Evolutionary conservation across 2,329 filamentous ascomycete species (phyloP), one percentile per base, ranked within the genome.

Genomic region (Chaetothyriales sp.): DNA sequence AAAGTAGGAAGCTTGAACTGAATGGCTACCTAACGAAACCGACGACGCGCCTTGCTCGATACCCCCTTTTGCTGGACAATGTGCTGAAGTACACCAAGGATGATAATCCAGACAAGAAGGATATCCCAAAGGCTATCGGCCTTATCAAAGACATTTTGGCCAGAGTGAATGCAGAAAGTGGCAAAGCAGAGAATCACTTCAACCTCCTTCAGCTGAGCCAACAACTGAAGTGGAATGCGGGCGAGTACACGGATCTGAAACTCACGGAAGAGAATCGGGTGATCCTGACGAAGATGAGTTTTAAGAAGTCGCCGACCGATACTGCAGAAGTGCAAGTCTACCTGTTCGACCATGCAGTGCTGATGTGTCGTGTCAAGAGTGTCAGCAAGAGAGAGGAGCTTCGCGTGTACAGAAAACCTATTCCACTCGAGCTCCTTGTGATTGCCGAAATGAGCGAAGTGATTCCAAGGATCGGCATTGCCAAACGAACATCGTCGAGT

Each of bases 1-100:
- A 98, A 66, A 96, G 90, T 5, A 80, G 92, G 57, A 98, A 98
- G 69, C 75, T 98, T 46, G 92, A 98, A 67, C 73, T 98, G 53
- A 98, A 98, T 66, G 92, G 92, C 59, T 98, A 98, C 64, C 74
- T 98, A 49, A 98, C 92, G 7, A 98, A 98, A 68, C 92, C 92
- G 1, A 98, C 92, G 1, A 98, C 92, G 18, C 81, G 92, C 71
- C 72, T 98, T 61, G 92, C 92, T 43, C 80, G 92, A 67, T 98
- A 98, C 66, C 92, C 92, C 3, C 73, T 98, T 39, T 73, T 98
- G 10, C 73, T 98, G 15, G 92, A 96, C 60, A 88, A 89, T 57
- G 86, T 96, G 39, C 70, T 88, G 57, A 98, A 96, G 65, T 85
- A 90, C 64, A 95, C 90, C 0, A 83, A 89, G 46, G 85, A 90